Conservation (phyloP, 225 moss, liverwort and hornwort genomes). For the Physcomitrellopsis africana region DNA sequence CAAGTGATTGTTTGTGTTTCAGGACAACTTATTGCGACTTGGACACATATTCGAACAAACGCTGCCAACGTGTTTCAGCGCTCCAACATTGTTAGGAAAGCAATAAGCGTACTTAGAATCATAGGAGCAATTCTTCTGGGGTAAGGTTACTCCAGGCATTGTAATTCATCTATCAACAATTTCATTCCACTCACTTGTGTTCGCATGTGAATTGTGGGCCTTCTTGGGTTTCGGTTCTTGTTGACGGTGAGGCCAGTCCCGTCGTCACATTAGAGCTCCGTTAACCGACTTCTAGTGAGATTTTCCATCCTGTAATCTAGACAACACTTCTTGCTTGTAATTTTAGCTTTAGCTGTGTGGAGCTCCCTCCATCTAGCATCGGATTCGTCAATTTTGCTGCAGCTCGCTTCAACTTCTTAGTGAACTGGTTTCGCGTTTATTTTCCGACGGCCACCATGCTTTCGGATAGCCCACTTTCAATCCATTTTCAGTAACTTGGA, state of each 20-base stretch:
- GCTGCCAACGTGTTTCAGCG: conserved; percentile 36
- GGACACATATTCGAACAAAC: conserved; percentile 94
- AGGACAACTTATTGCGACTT: conserved; percentile 64
- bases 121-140: conserved; percentile 19
- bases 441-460: too few relatives aligned
- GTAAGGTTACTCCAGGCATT: background rate
- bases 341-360: too few relatives aligned
- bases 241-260: background rate
- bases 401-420: too few relatives aligned
- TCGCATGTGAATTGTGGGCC: conserved; percentile 7
- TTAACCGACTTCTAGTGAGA: too few relatives aligned
- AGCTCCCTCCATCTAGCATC: too few relatives aligned
- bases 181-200: conserved; percentile 6
- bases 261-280: too few relatives aligned
- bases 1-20: conserved; percentile 20
- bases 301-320: too few relatives aligned
- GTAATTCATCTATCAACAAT: conserved; percentile 28
- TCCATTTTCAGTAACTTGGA: too few relatives aligned
- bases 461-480: too few relatives aligned
- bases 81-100: conserved; percentile 45
- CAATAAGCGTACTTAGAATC: background rate
- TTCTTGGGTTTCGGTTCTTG: background rate
- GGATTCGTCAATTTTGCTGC: too few relatives aligned
- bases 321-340: too few relatives aligned
- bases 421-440: too few relatives aligned